These are phyloP conservation scores for Pichia sp. DNA, from an alignment of 1,139 yeast genomes.

Conservation along the genomic window DNA sequence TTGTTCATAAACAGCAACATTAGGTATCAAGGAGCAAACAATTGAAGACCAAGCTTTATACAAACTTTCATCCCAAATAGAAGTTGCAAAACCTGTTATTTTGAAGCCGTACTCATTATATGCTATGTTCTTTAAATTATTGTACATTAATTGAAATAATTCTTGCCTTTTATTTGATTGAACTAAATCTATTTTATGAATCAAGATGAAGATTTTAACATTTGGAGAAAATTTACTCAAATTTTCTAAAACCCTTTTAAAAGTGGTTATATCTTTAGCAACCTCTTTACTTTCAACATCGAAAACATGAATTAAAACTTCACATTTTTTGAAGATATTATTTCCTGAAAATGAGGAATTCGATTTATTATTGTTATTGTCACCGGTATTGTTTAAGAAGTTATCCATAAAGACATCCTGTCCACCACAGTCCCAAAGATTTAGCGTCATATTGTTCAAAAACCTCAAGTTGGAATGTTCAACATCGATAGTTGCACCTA, in stretches of 20 bases:
- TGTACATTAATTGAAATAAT: slow-evolving; percentile 78
- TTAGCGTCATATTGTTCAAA: slow-evolving; percentile 89
- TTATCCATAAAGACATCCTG: slow-evolving; percentile 97
- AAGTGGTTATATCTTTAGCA: slow-evolving; percentile 88
- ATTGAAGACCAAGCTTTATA: slow-evolving; percentile 97
- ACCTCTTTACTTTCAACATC: slow-evolving; percentile 93
- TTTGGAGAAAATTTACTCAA: slow-evolving; percentile 81
- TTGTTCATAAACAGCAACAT: slow-evolving; percentile 74
- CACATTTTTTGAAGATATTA: slow-evolving; percentile 90
- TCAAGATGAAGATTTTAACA: slow-evolving; percentile 83
- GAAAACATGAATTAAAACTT: slow-evolving; percentile 93
- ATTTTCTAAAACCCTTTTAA: slow-evolving; percentile 75
- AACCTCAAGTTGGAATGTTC: slow-evolving; percentile 93
- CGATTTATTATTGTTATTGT: slow-evolving; percentile 30
- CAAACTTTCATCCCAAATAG: slow-evolving; percentile 95
- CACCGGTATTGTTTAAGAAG: slow-evolving; percentile 38
- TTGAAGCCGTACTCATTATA: slow-evolving; percentile 65
- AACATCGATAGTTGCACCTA: slow-evolving; percentile 97
- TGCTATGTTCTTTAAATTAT: slow-evolving; percentile 69
- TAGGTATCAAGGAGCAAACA: slow-evolving; percentile 91
- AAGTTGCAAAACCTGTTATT: slow-evolving; percentile 86
- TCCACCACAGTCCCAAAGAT: slow-evolving; percentile 98
- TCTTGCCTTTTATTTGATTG: slow-evolving; percentile 83
- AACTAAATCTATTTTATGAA: slow-evolving; percentile 95
- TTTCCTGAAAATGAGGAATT: slow-evolving; percentile 33